phyloP scores from a whole-genome alignment of 768 basidiomycete species.

The Amanita inopinata region DNA sequence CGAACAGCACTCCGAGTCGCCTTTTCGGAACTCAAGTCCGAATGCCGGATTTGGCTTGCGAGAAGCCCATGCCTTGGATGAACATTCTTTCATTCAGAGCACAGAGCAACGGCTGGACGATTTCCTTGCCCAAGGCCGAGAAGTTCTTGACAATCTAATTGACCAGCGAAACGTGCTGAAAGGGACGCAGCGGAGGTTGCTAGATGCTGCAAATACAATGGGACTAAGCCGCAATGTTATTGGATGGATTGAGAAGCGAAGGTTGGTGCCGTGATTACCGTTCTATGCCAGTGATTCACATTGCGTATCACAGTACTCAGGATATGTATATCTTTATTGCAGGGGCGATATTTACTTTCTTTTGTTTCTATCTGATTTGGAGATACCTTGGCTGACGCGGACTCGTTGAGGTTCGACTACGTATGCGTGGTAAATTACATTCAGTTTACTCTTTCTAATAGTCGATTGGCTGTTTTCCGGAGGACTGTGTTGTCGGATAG shows the following conservation, averaged over 20 bases:
- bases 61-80: conserved; percentile 73
- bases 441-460: too few relatives aligned
- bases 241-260: conserved; percentile 93
- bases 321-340: conserved; percentile 91
- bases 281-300: background rate
- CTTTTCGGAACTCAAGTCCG: conserved; percentile 59
- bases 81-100: conserved; percentile 83
- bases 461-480: too few relatives aligned
- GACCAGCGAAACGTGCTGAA: conserved; percentile 92
- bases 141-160: conserved; percentile 83
- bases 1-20: conserved; percentile 65
- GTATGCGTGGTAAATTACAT: too few relatives aligned
- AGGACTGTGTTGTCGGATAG: too few relatives aligned
- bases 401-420: background rate
- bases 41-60: conserved; percentile 45
- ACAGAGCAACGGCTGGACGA: conserved; percentile 79
- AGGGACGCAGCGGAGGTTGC: conserved; percentile 79
- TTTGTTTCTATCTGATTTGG: conserved; percentile 93
- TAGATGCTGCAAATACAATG: conserved; percentile 89
- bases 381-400: conserved; percentile 63
- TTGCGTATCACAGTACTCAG: conserved; percentile 54
- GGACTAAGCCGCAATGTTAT: conserved; percentile 93
- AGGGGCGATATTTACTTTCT: conserved; percentile 80
- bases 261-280: conserved; percentile 38
- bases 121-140: conserved; percentile 86